A percentile compares a stretch with the other conserved stretches of the same genome.
Conservation (phyloP, 805 yeast genomes). For the Yamadazyma akitaensis region DNA sequence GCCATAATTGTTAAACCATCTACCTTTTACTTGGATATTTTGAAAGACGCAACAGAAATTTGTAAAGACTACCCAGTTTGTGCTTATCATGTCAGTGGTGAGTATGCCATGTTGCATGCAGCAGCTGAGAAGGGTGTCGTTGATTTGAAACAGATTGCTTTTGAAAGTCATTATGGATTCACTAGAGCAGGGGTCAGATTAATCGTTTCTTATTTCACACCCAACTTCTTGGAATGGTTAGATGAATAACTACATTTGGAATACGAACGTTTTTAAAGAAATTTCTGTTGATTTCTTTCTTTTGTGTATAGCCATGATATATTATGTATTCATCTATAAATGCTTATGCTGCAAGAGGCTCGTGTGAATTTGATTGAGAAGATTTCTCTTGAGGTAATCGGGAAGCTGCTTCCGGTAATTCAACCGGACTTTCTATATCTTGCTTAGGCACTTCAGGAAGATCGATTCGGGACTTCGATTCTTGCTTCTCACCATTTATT, state of each 20-base stretch:
- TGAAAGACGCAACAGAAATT: constrained; percentile 80
- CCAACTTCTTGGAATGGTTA: constrained; percentile 94
- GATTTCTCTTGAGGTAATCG: background rate
- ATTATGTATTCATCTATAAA: background rate
- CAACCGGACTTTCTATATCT: background rate
- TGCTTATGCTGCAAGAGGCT: background rate
- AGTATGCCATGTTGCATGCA: constrained; percentile 96
- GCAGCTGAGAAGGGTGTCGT: constrained; percentile 95
- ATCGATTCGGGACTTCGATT: background rate
- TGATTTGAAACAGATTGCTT: constrained; percentile 77
- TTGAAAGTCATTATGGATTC: constrained; percentile 87
- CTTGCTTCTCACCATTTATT: constrained; percentile 17
- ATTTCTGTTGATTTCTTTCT: too few species aligned
- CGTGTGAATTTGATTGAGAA: background rate
- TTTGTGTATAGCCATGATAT: background rate
- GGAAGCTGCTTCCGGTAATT: background rate
- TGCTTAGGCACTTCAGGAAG: constrained; percentile 16
- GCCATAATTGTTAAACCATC: constrained; percentile 95
- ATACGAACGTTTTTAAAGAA: background rate
- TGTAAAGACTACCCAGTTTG: constrained; percentile 86
- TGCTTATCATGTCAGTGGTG: constrained; percentile 96
- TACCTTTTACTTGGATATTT: constrained; percentile 88
- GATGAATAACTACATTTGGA: constrained; percentile 9
- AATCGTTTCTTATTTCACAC: constrained; percentile 89
- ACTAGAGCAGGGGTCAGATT: constrained; percentile 94